Evolutionary conservation across 164 flowering plant genomes (phyloP).

Genomic region (Paratinospora sagittata): DNA sequence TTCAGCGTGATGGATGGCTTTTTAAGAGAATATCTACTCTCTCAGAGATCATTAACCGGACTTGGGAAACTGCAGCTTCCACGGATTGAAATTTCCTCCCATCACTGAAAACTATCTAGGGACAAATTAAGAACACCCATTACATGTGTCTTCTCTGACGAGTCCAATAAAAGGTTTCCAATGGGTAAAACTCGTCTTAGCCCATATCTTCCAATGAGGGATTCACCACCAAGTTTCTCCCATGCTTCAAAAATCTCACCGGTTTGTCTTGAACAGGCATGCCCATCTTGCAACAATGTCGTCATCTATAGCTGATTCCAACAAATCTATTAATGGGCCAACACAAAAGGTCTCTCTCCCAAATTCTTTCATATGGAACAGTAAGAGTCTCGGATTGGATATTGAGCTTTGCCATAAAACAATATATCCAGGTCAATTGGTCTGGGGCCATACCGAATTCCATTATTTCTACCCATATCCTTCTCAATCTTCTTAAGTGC

Average conservation of each 20-base stretch:
- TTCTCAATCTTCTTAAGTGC: too few species aligned
- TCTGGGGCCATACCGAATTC: conserved; percentile 90
- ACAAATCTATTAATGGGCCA: conserved; percentile 82
- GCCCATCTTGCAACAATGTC: too few species aligned
- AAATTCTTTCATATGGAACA: conserved; percentile 87
- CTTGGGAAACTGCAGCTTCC: conserved; percentile 66
- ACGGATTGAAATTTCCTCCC: conserved; percentile 71
- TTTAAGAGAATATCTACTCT: too few species aligned
- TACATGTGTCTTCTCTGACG: too few species aligned
- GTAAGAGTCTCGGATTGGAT: conserved; percentile 52
- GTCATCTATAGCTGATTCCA: too few species aligned
- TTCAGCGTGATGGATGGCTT: too few species aligned
- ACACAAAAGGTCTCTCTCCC: conserved; percentile 94
- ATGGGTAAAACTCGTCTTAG: too few species aligned
- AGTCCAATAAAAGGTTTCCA: too few species aligned
- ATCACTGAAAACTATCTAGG: conserved; percentile 93
- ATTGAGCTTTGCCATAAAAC: conserved; percentile 70
- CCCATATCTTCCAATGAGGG: too few species aligned
- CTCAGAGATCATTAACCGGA: conserved; percentile 57
- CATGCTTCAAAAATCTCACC: too few species aligned
- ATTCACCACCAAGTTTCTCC: too few species aligned
- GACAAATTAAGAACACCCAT: conserved; percentile 76
- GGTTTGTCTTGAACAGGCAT: too few species aligned
- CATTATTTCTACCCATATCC: conserved; percentile 78
- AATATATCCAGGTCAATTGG: conserved; percentile 88